These are phyloP conservation scores for Lathyrus sativus DNA, from an alignment of 306 rosid genomes.

Conservation along the genomic window DNA sequence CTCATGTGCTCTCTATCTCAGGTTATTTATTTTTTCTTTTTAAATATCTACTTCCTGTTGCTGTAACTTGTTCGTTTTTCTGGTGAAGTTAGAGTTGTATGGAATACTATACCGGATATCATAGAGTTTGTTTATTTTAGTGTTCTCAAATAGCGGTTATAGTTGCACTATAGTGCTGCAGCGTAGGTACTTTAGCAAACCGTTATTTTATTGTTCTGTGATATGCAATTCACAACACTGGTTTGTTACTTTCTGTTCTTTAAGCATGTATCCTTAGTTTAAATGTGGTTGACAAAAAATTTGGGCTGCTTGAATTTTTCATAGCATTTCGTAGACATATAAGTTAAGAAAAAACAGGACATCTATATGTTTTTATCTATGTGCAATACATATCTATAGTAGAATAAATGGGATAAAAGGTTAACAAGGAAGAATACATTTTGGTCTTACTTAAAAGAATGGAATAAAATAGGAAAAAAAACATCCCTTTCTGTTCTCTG, in stretches of 20 bases:
- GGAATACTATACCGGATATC: not conserved
- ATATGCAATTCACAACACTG: not conserved
- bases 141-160: not conserved
- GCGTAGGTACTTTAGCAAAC: not conserved
- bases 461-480: not conserved
- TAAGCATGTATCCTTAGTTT: not conserved
- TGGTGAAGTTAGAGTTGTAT: constrained; percentile 1
- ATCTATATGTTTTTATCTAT: not conserved
- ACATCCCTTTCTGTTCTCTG: not conserved
- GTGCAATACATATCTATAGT: not conserved
- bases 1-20: constrained; percentile 92
- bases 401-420: not conserved
- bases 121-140: not conserved
- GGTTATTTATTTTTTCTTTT: constrained; percentile 47
- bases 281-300: constrained; percentile 7
- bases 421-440: not conserved
- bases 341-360: not conserved
- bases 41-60: not conserved
- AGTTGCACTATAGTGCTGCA: not conserved
- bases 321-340: not conserved
- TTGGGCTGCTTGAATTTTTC: not conserved
- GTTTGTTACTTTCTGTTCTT: not conserved
- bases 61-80: constrained; percentile 16
- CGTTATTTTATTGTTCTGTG: not conserved
- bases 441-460: not conserved